These are phyloP conservation scores for Trichoderma lentiforme DNA, from an alignment of 2,329 filamentous ascomycete genomes.

Conservation along the genomic window DNA sequence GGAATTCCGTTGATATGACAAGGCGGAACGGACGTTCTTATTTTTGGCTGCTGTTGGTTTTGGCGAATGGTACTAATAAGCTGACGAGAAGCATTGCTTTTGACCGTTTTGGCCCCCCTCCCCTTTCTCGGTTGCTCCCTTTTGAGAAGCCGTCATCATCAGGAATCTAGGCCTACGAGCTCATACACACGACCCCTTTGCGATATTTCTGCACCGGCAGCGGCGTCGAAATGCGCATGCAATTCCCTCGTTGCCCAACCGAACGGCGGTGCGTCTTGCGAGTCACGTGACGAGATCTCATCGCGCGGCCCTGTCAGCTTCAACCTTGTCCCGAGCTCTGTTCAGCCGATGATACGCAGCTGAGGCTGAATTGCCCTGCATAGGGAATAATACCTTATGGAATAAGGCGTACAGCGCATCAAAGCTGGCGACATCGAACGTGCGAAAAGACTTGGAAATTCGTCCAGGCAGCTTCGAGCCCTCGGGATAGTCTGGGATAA, in stretches of 20 bases:
- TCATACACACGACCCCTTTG: background rate
- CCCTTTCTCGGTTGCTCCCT: background rate
- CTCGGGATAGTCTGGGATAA: background rate
- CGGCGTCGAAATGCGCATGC: background rate
- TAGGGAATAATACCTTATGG: background rate
- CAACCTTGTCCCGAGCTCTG: background rate
- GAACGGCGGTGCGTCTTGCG: background rate
- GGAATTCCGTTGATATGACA: background rate
- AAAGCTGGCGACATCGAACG: background rate
- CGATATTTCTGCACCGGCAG: background rate
- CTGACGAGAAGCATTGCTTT: constrained; percentile 3
- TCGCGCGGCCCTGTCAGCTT: background rate
- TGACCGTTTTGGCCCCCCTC: background rate
- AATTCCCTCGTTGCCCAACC: background rate
- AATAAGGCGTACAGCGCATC: background rate
- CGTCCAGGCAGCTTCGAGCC: background rate
- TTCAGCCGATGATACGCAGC: background rate
- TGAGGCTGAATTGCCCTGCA: background rate
- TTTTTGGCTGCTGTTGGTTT: background rate
- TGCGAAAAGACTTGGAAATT: background rate
- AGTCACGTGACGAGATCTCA: background rate
- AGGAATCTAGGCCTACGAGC: background rate
- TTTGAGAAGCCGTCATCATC: background rate
- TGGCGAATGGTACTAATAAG: constrained; percentile 4
- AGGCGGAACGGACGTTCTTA: background rate